Conservation (phyloP, 345 rosid species). For the Corchorus olitorius region DNA sequence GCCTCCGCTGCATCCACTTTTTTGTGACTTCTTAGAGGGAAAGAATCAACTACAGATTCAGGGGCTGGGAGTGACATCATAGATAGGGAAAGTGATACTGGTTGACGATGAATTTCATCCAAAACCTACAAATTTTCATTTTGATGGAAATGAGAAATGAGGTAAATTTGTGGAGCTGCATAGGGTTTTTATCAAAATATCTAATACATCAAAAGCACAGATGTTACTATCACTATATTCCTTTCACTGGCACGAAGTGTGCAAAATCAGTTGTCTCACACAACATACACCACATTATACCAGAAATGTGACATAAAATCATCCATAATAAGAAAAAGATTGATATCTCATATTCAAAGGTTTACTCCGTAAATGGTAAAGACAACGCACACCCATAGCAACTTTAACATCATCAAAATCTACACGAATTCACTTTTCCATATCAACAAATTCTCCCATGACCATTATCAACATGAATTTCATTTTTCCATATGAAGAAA, state of each 20-base stretch:
- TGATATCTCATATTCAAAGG: not conserved
- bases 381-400: not conserved
- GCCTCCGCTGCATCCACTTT: slow-evolving; percentile 35
- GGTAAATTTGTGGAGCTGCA: not conserved
- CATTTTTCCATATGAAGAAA: not conserved
- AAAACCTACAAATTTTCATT: slow-evolving; percentile 49
- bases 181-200: not conserved
- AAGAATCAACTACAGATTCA: slow-evolving; percentile 67
- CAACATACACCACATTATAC: not conserved
- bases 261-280: not conserved
- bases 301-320: slow-evolving; percentile 1
- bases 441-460: not conserved
- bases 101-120: slow-evolving; percentile 75
- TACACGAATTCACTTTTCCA: not conserved
- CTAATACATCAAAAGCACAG: not conserved
- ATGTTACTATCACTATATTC: not conserved
- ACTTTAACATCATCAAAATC: not conserved
- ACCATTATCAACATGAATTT: not conserved
- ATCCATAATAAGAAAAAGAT: not conserved
- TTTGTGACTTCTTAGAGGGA: slow-evolving; percentile 60
- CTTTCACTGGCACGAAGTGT: not conserved
- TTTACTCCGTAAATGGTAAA: not conserved
- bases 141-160: slow-evolving; percentile 13
- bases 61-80: slow-evolving; percentile 60
- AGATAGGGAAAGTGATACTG: slow-evolving; percentile 53